phyloP scores from a whole-genome alignment of 352 stramenopile species.

The Phytopythium helicoides region DNA sequence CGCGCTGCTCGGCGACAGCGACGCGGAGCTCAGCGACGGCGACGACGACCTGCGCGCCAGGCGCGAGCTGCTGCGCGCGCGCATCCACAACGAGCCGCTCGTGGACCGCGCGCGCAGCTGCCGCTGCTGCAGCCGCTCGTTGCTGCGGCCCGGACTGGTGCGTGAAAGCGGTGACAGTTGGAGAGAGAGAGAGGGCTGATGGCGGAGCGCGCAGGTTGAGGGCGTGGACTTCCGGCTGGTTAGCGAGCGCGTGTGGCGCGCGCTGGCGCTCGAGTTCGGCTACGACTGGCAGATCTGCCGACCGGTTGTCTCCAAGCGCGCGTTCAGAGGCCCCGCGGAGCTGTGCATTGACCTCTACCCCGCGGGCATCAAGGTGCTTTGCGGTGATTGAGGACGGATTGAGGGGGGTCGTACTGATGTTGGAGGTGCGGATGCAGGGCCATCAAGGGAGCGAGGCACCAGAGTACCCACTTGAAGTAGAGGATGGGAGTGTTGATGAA shows the following conservation, averaged over 20 bases:
- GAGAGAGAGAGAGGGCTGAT: not conserved
- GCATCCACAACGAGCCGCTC: slow-evolving; percentile 40
- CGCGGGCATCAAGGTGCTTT: slow-evolving; percentile 21
- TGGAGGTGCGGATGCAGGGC: no score
- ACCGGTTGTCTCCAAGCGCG: slow-evolving; percentile 30
- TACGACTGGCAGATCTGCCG: slow-evolving; percentile 65
- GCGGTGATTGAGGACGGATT: not conserved
- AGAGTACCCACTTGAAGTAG: no score
- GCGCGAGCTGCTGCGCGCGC: slow-evolving; percentile 1
- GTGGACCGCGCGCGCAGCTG: slow-evolving; percentile 47
- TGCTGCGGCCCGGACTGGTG: slow-evolving; percentile 39
- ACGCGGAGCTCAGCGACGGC: not conserved
- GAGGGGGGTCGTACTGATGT: no score
- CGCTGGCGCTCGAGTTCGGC: slow-evolving; percentile 51
- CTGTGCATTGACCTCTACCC: slow-evolving; percentile 65
- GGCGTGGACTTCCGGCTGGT: slow-evolving; percentile 59
- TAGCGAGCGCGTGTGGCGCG: slow-evolving; percentile 63
- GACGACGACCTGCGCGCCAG: not conserved
- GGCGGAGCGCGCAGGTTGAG: slow-evolving; percentile 28
- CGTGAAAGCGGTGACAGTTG: not conserved
- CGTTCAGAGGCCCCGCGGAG: slow-evolving; percentile 7
- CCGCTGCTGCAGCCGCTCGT: slow-evolving; percentile 36
- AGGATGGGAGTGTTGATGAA: no score
- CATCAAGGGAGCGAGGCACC: not conserved
- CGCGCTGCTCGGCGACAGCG: not conserved